These are phyloP conservation scores for Pythium phragmiticola DNA, from an alignment of 352 stramenopile genomes.

Conservation along the genomic window DNA sequence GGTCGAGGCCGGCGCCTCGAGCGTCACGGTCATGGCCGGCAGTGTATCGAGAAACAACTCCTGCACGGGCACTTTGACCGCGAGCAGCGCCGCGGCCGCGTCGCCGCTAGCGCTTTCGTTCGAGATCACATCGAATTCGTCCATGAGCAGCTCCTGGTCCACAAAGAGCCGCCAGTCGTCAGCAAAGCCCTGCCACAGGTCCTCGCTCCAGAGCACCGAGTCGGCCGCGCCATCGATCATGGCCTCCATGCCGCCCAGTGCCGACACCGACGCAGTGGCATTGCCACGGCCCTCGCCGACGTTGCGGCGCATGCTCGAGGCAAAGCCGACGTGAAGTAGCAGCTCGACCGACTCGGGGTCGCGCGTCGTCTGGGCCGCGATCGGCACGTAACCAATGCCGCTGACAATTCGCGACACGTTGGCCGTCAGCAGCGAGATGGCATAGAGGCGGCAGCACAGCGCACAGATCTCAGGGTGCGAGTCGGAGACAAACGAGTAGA, in stretches of 20 bases:
- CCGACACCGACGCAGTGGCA: neutral
- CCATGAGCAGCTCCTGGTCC: slow-evolving; percentile 49
- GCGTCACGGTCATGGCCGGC: slow-evolving; percentile 22
- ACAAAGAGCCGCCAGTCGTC: slow-evolving; percentile 57
- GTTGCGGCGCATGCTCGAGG: slow-evolving; percentile 37
- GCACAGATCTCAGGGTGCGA: slow-evolving; percentile 78
- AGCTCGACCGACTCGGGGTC: slow-evolving; percentile 50
- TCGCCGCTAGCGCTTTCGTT: slow-evolving; percentile 14
- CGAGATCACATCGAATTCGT: slow-evolving; percentile 51
- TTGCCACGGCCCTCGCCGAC: neutral
- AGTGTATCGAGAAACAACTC: slow-evolving; percentile 40
- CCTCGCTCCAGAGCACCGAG: slow-evolving; percentile 51
- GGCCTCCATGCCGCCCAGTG: slow-evolving; percentile 14
- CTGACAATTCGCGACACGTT: slow-evolving; percentile 53
- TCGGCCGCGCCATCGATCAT: slow-evolving; percentile 31
- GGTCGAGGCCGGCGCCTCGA: slow-evolving; percentile 1
- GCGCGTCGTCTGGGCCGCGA: slow-evolving; percentile 48
- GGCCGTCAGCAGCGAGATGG: slow-evolving; percentile 55
- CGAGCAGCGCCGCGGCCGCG: slow-evolving; percentile 18
- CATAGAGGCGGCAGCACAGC: slow-evolving; percentile 76
- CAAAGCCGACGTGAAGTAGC: slow-evolving; percentile 70
- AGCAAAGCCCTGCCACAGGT: slow-evolving; percentile 56
- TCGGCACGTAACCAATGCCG: slow-evolving; percentile 62
- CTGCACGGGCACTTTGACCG: slow-evolving; percentile 37
- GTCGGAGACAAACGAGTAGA: slow-evolving; percentile 84